Percentiles rank a stretch among this genome's conserved stretches.
Conservation (phyloP, 176 grass and related monocot species). For the Carex kokanica region DNA sequence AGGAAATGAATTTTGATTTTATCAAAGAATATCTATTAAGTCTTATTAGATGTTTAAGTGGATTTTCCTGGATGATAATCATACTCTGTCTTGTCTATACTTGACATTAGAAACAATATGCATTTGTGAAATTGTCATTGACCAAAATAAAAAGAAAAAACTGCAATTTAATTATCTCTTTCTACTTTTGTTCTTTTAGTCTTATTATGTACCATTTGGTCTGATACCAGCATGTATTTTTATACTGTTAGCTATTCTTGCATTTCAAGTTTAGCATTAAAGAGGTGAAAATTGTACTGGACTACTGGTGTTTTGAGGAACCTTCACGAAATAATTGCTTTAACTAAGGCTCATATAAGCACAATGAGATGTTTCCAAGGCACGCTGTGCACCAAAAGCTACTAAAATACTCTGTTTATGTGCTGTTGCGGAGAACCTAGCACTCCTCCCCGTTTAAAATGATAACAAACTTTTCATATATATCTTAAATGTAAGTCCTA, state of each 20-base stretch:
- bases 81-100: no score
- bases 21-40: background rate
- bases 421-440: background rate
- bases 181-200: background rate
- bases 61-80: background rate
- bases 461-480: background rate
- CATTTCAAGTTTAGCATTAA: background rate
- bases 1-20: slow-evolving; percentile 10
- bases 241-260: background rate
- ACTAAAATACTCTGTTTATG: background rate
- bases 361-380: background rate
- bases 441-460: background rate
- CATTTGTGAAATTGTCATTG: background rate
- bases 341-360: background rate
- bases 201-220: background rate
- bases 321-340: slow-evolving; percentile 5
- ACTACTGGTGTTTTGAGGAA: background rate
- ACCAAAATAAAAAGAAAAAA: background rate
- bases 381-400: background rate
- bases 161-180: background rate
- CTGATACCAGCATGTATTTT: background rate
- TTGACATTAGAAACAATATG: background rate
- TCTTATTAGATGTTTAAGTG: background rate
- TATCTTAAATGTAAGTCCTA: background rate
- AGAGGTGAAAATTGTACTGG: background rate